phyloP scores from a whole-genome alignment of 1,284 basidiomycete genomes.

The Cutaneotrichosporon cutaneum region DNA sequence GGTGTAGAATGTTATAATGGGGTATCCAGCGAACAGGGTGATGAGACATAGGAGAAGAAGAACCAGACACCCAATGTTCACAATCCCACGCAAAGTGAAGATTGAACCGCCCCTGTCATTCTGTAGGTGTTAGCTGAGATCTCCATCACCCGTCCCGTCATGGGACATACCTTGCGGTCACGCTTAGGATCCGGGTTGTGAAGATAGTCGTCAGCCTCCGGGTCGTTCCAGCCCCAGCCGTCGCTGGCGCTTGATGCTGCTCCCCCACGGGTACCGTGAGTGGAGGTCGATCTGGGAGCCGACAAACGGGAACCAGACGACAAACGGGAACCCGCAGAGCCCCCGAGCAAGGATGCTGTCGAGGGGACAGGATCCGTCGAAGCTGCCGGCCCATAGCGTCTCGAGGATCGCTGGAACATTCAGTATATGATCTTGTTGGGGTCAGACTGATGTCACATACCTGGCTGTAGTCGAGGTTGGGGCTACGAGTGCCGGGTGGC shows the following conservation, averaged over 20 bases:
- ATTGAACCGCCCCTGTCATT: slow-evolving; percentile 63
- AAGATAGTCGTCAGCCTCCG: slow-evolving; percentile 54
- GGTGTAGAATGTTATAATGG: slow-evolving; percentile 51
- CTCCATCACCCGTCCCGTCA: neutral
- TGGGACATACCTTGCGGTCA: slow-evolving; percentile 57
- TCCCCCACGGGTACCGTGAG: slow-evolving; percentile 3
- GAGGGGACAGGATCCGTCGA: slow-evolving; percentile 30
- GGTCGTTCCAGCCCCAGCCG: slow-evolving; percentile 31
- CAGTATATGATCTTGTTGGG: neutral
- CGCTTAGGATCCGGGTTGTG: slow-evolving; percentile 60
- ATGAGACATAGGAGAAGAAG: slow-evolving; percentile 64
- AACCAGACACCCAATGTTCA: slow-evolving; percentile 73
- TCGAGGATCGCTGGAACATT: slow-evolving; percentile 5
- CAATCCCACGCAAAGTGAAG: slow-evolving; percentile 68
- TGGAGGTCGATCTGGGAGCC: slow-evolving; percentile 10
- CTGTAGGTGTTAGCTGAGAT: slow-evolving; percentile 20
- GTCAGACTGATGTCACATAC: neutral
- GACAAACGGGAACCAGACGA: slow-evolving; percentile 15
- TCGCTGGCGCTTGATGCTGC: slow-evolving; percentile 12
- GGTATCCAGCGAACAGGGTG: slow-evolving; percentile 63
- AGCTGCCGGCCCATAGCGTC: slow-evolving; percentile 42
- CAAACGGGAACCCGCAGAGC: slow-evolving; percentile 2
- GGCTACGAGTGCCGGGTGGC: neutral
- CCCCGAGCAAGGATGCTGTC: slow-evolving; percentile 32
- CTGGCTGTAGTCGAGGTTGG: slow-evolving; percentile 15